Conservation (phyloP, 2,329 filamentous ascomycete genomes). For the Trichoderma aggressivum region DNA sequence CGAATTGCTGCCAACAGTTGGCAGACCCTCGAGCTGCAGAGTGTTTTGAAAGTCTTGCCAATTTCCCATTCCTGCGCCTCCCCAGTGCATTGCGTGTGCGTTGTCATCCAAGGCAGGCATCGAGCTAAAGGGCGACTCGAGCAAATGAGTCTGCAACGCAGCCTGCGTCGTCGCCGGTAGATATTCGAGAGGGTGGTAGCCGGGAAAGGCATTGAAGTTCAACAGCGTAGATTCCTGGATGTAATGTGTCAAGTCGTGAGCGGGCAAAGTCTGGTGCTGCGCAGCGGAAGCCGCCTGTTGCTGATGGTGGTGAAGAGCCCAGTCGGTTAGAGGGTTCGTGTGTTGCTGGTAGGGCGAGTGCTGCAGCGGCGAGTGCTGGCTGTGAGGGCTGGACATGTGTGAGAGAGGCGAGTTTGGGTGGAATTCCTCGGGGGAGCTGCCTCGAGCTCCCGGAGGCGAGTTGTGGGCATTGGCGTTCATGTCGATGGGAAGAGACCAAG, state of each 20-base stretch:
- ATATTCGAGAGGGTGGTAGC: constrained; percentile 59
- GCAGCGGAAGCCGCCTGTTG: constrained; percentile 34
- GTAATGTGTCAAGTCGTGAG: constrained; percentile 49
- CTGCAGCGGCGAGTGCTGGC: constrained; percentile 48
- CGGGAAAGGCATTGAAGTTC: constrained; percentile 51
- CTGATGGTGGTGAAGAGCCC: constrained; percentile 57
- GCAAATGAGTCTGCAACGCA: constrained; percentile 57
- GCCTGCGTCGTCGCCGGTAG: constrained; percentile 61
- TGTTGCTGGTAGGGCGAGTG: constrained; percentile 54
- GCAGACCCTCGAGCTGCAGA: constrained; percentile 50
- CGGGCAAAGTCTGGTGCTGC: constrained; percentile 34
- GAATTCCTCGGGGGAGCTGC: constrained; percentile 49
- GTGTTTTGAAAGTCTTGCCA: constrained; percentile 75
- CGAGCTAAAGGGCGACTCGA: constrained; percentile 61
- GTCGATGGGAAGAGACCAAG: constrained; percentile 53
- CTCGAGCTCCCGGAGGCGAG: constrained; percentile 40
- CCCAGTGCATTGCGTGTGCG: constrained; percentile 58
- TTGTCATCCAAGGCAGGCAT: constrained; percentile 56
- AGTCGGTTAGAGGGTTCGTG: constrained; percentile 56
- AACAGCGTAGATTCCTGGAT: constrained; percentile 58
- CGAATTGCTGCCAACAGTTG: constrained; percentile 44
- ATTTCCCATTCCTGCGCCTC: constrained; percentile 60
- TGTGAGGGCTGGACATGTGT: constrained; percentile 50
- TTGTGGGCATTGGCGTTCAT: constrained; percentile 43
- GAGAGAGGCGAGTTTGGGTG: constrained; percentile 49